These are phyloP conservation scores for Pseudocercospora pini-densiflorae DNA, from an alignment of 2,329 filamentous ascomycete genomes.

Conservation along the genomic window DNA sequence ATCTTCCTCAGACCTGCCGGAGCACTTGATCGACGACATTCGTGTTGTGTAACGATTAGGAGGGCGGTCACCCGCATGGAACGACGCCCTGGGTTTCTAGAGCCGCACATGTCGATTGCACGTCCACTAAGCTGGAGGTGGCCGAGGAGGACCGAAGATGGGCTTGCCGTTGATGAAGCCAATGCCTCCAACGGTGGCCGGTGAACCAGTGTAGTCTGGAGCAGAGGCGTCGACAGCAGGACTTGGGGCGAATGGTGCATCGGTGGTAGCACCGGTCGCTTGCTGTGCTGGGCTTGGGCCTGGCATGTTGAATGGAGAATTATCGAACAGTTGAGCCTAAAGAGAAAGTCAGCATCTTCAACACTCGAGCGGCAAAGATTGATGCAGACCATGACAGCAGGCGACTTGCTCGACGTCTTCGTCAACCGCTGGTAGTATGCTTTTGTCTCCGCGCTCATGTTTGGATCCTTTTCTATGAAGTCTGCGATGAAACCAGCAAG, in stretches of 20 bases:
- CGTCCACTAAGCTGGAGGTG: neutral
- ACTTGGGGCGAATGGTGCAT: too few species aligned
- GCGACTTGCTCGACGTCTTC: constrained; percentile 14
- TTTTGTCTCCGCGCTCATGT: constrained; percentile 6
- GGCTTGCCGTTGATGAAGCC: constrained; percentile 19
- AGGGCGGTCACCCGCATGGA: too few species aligned
- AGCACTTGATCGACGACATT: too few species aligned
- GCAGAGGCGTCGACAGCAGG: too few species aligned
- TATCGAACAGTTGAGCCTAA: too few species aligned
- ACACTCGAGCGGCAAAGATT: neutral
- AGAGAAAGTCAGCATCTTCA: too few species aligned
- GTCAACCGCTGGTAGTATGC: constrained; percentile 5
- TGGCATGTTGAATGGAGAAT: too few species aligned
- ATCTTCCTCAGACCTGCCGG: too few species aligned
- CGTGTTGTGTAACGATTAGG: too few species aligned
- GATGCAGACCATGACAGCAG: constrained; percentile 13
- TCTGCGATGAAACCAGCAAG: constrained; percentile 5
- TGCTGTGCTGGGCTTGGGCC: neutral
- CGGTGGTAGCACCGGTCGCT: neutral
- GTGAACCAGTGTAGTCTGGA: too few species aligned
- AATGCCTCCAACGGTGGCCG: constrained; percentile 1
- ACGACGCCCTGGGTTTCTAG: too few species aligned
- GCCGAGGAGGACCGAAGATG: constrained; percentile 18
- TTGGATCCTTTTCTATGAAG: constrained; percentile 6
- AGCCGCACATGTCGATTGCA: too few species aligned